Evolutionary conservation across 441 rosid genomes (phyloP).

Genomic region (Erodium texanum): DNA sequence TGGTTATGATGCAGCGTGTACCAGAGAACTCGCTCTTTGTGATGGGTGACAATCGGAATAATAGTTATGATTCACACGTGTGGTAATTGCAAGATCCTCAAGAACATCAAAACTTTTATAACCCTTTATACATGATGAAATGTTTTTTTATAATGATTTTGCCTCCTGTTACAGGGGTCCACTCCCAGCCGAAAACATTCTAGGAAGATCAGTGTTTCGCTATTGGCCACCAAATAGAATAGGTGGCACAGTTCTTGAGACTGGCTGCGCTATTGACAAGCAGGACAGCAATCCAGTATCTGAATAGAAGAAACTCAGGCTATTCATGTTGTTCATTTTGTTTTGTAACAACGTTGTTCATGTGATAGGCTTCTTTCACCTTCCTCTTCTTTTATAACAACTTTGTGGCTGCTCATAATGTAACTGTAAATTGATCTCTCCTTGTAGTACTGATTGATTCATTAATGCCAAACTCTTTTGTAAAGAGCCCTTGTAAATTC

Average conservation of each 20-base stretch:
- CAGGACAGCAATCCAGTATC: background rate
- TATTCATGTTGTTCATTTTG: background rate
- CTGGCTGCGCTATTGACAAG: background rate
- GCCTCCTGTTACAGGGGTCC: background rate
- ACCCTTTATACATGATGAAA: background rate
- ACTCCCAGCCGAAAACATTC: background rate
- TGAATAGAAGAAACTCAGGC: background rate
- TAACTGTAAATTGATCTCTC: background rate
- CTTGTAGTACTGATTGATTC: background rate
- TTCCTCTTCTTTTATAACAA: background rate
- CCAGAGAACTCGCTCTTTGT: constrained; percentile 80
- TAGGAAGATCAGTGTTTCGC: constrained; percentile 1
- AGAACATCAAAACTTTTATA: background rate
- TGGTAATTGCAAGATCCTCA: constrained; percentile 40
- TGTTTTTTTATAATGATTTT: background rate
- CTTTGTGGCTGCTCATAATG: background rate
- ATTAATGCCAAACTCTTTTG: background rate
- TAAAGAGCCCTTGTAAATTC: too few relatives aligned
- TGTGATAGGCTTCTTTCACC: too few relatives aligned
- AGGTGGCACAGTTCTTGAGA: background rate
- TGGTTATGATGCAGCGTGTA: constrained; percentile 41
- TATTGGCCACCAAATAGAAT: constrained; percentile 1
- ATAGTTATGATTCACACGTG: constrained; percentile 88
- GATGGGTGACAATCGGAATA: constrained; percentile 96
- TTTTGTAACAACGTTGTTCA: background rate